Evolutionary conservation across 1,284 basidiomycete genomes (phyloP), one percentile per base, ranked within the genome.

Genomic region (Cutaneotrichosporon sp.): DNA sequence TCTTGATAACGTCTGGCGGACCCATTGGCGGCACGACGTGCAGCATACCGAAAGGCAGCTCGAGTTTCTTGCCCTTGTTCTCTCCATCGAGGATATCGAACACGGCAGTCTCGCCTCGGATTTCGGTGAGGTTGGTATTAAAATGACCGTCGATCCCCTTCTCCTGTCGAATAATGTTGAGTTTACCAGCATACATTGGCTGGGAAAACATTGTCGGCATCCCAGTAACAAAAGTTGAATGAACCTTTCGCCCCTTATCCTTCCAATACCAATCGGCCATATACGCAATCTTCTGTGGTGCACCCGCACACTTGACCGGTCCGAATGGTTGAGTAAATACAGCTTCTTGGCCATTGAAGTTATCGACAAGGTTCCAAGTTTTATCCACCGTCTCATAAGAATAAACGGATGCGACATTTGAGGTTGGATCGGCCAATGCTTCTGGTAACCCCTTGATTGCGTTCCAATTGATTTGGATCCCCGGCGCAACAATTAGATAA

Each of bases 321-420:
- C 95, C 93, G n/a, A 89, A 87, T 34, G 95, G 96, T 78, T 98
- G 96, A 0, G 96, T 98, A 82, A 99, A 98, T 73, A 99, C 86
- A 2, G 95, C 94, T 59, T 74, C 71, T 34, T 92, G 94, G 5
- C 84, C 82, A 58, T 89, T 86, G 68, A 95, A 85, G 10, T 84
- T 83, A 65, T 91, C 86, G 56, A 96, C 88, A 71, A 92, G 87
- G 58, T 84, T 81, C 91, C 91, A 95, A 5, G 87, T 86, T 81
- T 92, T 94, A 81, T 96, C 91, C 73, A 88, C 91, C 13, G 90
- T 90, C 60, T 90, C 86, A 77, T 90, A 91, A 0, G 89, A 90
- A 83, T 98, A 98, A 69, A 97, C 97, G n/a, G 90, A 90, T 6
- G 91, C 90, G 47, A 98, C 93, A n/a, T 89, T 89, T 6, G 89